Evolutionary conservation across 2,329 filamentous ascomycete genomes (phyloP), one percentile per base, ranked within the genome.

Genomic region (Phialocephala sp.): DNA sequence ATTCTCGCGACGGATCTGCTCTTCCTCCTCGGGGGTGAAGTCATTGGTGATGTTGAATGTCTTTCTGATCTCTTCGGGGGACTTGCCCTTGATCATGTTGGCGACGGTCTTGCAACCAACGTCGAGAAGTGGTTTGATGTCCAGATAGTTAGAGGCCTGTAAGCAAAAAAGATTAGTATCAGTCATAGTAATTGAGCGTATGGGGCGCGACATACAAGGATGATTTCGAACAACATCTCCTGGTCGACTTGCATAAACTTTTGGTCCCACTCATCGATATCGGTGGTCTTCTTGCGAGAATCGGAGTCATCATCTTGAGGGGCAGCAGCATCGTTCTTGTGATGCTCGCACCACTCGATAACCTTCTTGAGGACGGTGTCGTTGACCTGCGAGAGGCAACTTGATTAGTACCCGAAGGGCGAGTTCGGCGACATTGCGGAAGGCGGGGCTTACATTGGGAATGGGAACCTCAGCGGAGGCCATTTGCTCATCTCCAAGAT

Each of bases 31-130:
- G 2, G 94, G 93, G 0, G 95, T 98, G 82, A 99, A 99, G 80
- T 99, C 95, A 75, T 99, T 99, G 76, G 96, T 95, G 76, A 99
- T 99, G 83, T 99, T 99, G 85, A 99, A 99, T 0, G 95, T 99
- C 86, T 98, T 99, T 60, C 95, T 92, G 75, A 99, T 99, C 84
- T 99, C 95, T 79, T 99, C 95, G 2, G 95, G 95, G 0, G 93
- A 97, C 86, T 99, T 99, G 82, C 95, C 95, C 91, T 99, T 99
- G 85, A 99, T 99, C 95, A 99, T 99, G 83, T 99, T 99, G 68
- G 95, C 95, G 18, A 99, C 95, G 0, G 95, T 99, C 88, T 99
- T 99, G 88, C 95, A 99, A 68, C 95, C 95, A 66, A 98, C 94
- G 71, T 99, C 95, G 35, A 99, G 90, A 1, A 99, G 91, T 1